Conservation (phyloP, 768 basidiomycete genomes). For the Asterophora parasitica region DNA sequence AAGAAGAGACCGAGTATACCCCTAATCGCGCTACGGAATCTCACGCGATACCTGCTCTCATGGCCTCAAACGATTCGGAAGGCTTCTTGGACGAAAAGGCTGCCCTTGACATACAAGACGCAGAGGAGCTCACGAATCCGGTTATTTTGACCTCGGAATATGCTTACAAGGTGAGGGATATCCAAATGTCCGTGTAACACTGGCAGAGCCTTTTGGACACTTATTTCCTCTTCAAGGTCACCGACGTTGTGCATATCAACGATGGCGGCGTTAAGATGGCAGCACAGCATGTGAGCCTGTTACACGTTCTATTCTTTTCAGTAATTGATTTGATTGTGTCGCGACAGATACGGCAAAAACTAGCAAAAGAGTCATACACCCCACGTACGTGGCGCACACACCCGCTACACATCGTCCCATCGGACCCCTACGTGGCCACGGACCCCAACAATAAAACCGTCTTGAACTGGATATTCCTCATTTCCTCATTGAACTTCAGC, state of each 20-base stretch:
- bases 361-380: conserved; percentile 62
- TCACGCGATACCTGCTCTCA: conserved; percentile 1
- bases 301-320: conserved; percentile 3
- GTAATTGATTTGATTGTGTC: conserved; percentile 1
- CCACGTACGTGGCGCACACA: conserved; percentile 81
- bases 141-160: conserved; percentile 55
- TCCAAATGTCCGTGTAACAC: neutral
- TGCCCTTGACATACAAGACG: conserved; percentile 18
- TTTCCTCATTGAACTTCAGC: conserved; percentile 82
- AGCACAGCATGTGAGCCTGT: conserved; percentile 54
- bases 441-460: conserved; percentile 52
- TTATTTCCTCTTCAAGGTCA: conserved; percentile 36
- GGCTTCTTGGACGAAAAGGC: conserved; percentile 24
- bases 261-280: conserved; percentile 57
- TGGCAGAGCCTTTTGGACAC: conserved; percentile 1
- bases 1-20: too few species aligned
- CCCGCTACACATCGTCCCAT: conserved; percentile 67
- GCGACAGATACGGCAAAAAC: conserved; percentile 55
- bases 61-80: neutral
- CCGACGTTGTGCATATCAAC: conserved; percentile 55
- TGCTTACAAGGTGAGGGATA: conserved; percentile 46
- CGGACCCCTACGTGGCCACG: conserved; percentile 52
- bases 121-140: conserved; percentile 39
- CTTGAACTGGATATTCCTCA: conserved; percentile 85
- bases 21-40: too few species aligned